Base-by-base conservation (phyloP, 495 filamentous ascomycete genomes). In the Penicillium verhagenii region DNA sequence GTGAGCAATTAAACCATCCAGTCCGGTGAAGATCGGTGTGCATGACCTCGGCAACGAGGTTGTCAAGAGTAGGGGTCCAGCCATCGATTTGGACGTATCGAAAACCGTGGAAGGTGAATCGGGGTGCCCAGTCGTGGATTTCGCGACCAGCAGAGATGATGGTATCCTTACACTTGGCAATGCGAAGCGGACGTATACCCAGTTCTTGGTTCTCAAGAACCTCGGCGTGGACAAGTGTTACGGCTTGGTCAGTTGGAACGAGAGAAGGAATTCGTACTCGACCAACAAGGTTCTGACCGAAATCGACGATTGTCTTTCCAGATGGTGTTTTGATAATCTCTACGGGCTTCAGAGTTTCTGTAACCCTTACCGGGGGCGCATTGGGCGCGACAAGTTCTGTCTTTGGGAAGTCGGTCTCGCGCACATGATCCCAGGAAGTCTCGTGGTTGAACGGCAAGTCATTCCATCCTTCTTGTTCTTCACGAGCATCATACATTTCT, bases 61-160 rank as follows among this genome's bases (percentile, higher is more conserved):
- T 56, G 21, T 53, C 19, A 8, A 49, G 40, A 4, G 68, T 73
- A 0, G 53, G 53, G n/a, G 29, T 49, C 79, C 79, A 82, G 11
- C 67, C 66, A 16, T 78, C 73, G 16, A 84, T 61, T 60, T 79
- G 72, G 6, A 79, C 77, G 50, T 77, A 84, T 21, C 81, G 72
- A 47, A 83, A 84, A 11, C 81, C 81, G 47, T 84, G 80, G 54
- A 81, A 84, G 4, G 81, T 82, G 63, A 81, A 83, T 16, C 50
- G 57, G 19, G 68, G 66, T 10, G 56, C 29, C 68, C 68, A 69
- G 29, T 64, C 31, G 3, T 16, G 14, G 11, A 67, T 31, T 10
- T 59, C 51, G 3, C 40, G n/a, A 16, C 60, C 64, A 2, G 63
- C 50, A 16, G 56, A 67, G 2, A 71, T 76, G 10, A 80, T 48